phyloP scores from a whole-genome alignment of 1,284 basidiomycete species.

The Cutaneotrichosporon arboriforme region DNA sequence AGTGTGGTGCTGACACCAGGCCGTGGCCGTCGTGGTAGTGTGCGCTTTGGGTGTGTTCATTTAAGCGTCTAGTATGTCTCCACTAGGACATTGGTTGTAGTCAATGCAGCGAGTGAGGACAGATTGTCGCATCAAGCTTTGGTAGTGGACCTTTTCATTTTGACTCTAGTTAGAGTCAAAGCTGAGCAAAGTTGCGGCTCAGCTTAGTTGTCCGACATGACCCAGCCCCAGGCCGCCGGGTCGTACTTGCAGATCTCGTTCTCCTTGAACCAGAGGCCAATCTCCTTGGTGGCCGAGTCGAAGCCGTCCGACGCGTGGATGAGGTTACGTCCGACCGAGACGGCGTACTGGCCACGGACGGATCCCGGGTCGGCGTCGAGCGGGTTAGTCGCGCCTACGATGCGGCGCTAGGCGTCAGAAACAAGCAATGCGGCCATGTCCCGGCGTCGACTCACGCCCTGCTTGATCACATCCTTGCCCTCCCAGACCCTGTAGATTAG shows the following conservation, averaged over 20 bases:
- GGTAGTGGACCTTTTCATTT: too few species aligned
- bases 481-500: not conserved
- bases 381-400: constrained; percentile 46
- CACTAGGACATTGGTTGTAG: too few species aligned
- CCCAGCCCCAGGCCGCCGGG: constrained; percentile 16
- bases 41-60: too few species aligned
- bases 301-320: constrained; percentile 51
- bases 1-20: too few species aligned
- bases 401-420: constrained; percentile 27
- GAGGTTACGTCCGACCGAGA: constrained; percentile 48
- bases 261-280: constrained; percentile 52
- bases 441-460: constrained; percentile 32
- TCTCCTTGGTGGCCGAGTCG: constrained; percentile 51
- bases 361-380: constrained; percentile 25
- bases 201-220: constrained; percentile 21
- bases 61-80: too few species aligned
- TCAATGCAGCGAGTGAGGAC: too few species aligned
- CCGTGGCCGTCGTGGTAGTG: too few species aligned
- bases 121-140: too few species aligned
- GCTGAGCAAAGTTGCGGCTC: too few species aligned
- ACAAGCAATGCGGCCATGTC: too few species aligned
- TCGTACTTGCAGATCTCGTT: constrained; percentile 49
- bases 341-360: constrained; percentile 44
- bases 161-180: too few species aligned
- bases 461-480: constrained; percentile 44